These are phyloP conservation scores for Suillus plorans DNA, from an alignment of 768 basidiomycete genomes.

Conservation along the genomic window DNA sequence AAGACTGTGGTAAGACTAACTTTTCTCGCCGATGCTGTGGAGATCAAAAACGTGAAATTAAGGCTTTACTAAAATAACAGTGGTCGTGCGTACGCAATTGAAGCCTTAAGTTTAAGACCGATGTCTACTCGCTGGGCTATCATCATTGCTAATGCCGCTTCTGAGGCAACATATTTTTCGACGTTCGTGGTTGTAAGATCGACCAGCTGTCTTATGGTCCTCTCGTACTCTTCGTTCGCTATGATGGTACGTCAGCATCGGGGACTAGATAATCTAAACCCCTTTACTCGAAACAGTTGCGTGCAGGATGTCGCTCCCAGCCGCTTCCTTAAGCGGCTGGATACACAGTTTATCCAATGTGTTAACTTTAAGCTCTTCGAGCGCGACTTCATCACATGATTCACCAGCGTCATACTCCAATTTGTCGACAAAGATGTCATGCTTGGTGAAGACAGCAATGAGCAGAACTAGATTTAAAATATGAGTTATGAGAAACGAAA, in stretches of 20 bases:
- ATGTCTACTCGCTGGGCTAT: constrained; percentile 11
- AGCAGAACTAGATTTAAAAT: constrained; percentile 2
- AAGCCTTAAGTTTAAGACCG: background rate
- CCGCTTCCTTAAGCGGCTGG: constrained; percentile 3
- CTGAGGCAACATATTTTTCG: constrained; percentile 6
- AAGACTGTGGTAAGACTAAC: background rate
- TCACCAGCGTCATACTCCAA: constrained; percentile 4
- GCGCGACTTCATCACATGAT: background rate
- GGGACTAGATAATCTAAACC: background rate
- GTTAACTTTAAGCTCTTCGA: background rate
- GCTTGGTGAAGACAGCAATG: constrained; percentile 10
- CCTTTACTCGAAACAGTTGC: constrained; percentile 8
- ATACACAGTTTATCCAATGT: constrained; percentile 6
- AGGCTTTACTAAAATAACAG: background rate
- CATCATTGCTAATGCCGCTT: constrained; percentile 7
- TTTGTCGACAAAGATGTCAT: background rate
- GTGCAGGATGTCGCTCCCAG: constrained; percentile 3
- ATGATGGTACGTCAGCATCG: background rate
- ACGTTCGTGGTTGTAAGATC: constrained; percentile 10
- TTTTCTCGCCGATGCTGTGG: constrained; percentile 10
- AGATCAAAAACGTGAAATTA: background rate
- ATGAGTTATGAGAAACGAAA: background rate
- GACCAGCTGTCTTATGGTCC: constrained; percentile 3
- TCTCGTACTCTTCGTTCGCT: constrained; percentile 6
- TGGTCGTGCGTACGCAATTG: constrained; percentile 3